These are phyloP conservation scores for Penicillium angulare DNA, from an alignment of 495 filamentous ascomycete species.

Conservation along the genomic window DNA sequence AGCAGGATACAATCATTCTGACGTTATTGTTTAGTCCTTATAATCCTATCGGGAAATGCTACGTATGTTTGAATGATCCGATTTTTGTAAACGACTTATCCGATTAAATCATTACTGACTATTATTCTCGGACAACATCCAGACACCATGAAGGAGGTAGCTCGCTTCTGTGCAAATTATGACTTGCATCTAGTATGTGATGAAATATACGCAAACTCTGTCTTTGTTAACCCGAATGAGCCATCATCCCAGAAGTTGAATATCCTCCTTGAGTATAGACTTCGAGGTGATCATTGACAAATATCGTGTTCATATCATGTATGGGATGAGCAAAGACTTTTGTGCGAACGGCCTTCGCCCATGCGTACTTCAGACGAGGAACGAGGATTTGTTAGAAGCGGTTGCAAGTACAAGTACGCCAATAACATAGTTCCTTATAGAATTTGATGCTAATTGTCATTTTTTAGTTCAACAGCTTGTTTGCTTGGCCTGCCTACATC, in stretches of 20 bases:
- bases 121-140: constrained; percentile 17
- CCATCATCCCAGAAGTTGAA: constrained; percentile 28
- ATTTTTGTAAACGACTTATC: neutral
- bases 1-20: neutral
- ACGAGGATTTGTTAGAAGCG: constrained; percentile 10
- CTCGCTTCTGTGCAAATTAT: constrained; percentile 46
- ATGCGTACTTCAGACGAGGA: constrained; percentile 39
- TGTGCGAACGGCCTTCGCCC: constrained; percentile 43
- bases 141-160: constrained; percentile 18
- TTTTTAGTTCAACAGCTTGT: neutral
- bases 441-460: neutral
- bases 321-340: constrained; percentile 51
- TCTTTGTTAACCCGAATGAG: constrained; percentile 25
- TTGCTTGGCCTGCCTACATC: neutral
- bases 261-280: constrained; percentile 37
- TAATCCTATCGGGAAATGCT: constrained; percentile 43
- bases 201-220: constrained; percentile 49
- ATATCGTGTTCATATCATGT: constrained; percentile 42
- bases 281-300: constrained; percentile 33
- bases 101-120: neutral
- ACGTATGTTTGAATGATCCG: constrained; percentile 2
- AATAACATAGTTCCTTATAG: too few species aligned
- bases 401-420: neutral
- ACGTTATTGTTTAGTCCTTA: constrained; percentile 30
- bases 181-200: constrained; percentile 49